Percentiles rank a stretch among this genome's conserved stretches.
phyloP scores from a whole-genome alignment of 2,329 filamentous ascomycete species.

The Stagonosporopsis chrysanthemi region DNA sequence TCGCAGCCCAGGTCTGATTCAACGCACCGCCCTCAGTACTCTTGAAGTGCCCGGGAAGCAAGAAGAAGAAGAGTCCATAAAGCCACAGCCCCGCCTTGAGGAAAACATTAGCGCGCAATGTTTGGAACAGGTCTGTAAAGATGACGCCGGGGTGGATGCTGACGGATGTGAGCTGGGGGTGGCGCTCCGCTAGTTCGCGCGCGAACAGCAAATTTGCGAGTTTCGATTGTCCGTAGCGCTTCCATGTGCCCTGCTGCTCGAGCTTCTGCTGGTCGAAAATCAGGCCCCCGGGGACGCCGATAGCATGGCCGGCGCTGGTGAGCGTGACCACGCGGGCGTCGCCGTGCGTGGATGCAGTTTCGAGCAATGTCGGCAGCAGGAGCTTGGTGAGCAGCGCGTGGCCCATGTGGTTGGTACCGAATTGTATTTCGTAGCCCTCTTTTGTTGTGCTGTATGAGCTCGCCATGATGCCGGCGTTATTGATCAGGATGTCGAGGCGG shows the following conservation, averaged over 20 bases:
- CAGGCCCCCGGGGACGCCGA: constrained; percentile 41
- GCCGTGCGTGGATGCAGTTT: constrained; percentile 49
- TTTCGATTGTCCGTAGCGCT: constrained; percentile 59
- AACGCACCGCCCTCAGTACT: constrained; percentile 46
- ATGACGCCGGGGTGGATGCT: constrained; percentile 60
- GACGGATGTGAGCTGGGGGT: constrained; percentile 55
- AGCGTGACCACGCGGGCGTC: constrained; percentile 58
- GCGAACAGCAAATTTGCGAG: constrained; percentile 60
- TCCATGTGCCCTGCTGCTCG: constrained; percentile 37
- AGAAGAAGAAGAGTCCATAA: constrained; percentile 29
- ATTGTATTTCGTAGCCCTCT: constrained; percentile 60
- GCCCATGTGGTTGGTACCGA: constrained; percentile 62
- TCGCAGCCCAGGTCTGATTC: constrained; percentile 55
- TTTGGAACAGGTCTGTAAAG: constrained; percentile 53
- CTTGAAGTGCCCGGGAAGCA: constrained; percentile 42
- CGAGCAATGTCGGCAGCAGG: constrained; percentile 53
- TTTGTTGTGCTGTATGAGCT: constrained; percentile 49
- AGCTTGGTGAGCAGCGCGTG: constrained; percentile 58
- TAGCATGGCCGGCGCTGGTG: constrained; percentile 41
- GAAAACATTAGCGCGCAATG: constrained; percentile 33
- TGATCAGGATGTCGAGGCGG: constrained; percentile 57
- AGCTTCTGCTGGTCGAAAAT: constrained; percentile 47
- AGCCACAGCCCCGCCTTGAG: constrained; percentile 37
- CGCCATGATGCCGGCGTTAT: constrained; percentile 57
- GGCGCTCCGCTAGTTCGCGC: constrained; percentile 51